Base-by-base conservation (phyloP, 192 early-diverging fungal species). In the Tieghemiomyces parasiticus region DNA sequence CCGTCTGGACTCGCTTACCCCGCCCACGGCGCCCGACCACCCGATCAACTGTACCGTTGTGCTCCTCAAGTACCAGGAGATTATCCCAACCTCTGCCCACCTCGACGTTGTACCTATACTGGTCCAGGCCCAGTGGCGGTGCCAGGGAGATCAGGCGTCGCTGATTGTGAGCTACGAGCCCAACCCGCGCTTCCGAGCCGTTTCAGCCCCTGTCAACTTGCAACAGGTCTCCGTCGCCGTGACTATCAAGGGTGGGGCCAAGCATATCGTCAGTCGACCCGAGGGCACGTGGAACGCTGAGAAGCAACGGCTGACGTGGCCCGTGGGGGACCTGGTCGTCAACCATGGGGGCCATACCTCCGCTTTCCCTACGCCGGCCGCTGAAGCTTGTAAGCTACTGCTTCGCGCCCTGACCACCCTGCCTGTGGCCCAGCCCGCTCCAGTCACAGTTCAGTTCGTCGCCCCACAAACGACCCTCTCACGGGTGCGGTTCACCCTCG, bases 21-120 rank as follows among this genome's bases (percentile, higher is more conserved):
- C 26, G 8, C 12, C 22, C 22, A 22, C 22, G 6, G 48, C 26
- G 10, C 6, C 9, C 16, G 38, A 44, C 16, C 9, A 6, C 8
- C 38, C 9, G 19, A n/a, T 48, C 52, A 29, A 31, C 30, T 8
- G 9, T 31, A 54, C 52, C 26, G 26, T 34, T 54, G 28, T 34
- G 16, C 38, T 42, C 8, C 38, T 54, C 30, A 54, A 54, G 30
- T 54, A 54, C 52, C 29, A 54, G 22, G 10, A 54, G 3, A 54
- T 25, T 25, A 54, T 54, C n/a, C 52, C 30, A 4, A 28, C 6
- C 4, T 28, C 12, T 28, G 29, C 12, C 12, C 6, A 29, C 3
- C 12, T 12, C 26, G 3, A 9, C 10, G 4, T 14, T 31, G 6
- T 31, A 3, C 52, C 52, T 12, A 8, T 54, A 29, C 22, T 4